Percentiles rank a stretch among this genome's conserved stretches.
phyloP scores from a whole-genome alignment of 1,284 basidiomycete genomes.

The Sporisorium scitamineum region DNA sequence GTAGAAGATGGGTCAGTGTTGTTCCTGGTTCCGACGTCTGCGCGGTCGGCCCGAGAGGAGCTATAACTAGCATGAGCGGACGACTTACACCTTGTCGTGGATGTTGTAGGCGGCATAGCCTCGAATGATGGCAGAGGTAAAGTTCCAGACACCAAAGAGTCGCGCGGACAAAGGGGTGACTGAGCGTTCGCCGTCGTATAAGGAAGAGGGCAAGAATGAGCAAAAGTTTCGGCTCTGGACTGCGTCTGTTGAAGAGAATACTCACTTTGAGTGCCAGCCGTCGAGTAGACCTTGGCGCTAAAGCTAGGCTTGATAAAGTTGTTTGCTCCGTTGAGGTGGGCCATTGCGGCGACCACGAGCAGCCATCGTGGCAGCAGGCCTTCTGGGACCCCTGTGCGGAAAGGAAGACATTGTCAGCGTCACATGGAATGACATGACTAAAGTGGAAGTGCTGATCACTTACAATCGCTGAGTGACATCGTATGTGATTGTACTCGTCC shows the following conservation, averaged over 20 bases:
- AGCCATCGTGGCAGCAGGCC: conserved; percentile 64
- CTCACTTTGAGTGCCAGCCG: conserved; percentile 48
- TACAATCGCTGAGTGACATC: conserved; percentile 35
- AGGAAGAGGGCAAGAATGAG: neutral
- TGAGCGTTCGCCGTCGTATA: too few relatives aligned
- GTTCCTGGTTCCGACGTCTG: neutral
- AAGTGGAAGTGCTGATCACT: neutral
- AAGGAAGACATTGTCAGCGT: neutral
- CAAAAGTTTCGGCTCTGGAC: neutral
- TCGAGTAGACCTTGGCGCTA: conserved; percentile 62
- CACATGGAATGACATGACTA: neutral
- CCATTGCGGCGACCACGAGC: conserved; percentile 55
- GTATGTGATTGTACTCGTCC: neutral
- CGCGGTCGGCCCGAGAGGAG: neutral
- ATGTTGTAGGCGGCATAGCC: conserved; percentile 65
- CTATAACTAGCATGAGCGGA: neutral
- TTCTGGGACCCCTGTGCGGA: conserved; percentile 45
- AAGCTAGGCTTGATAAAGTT: conserved; percentile 58
- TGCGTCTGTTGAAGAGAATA: neutral
- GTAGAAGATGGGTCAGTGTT: conserved; percentile 1
- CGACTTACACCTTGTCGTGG: conserved; percentile 53
- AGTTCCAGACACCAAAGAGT: conserved; percentile 66
- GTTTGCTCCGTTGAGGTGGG: conserved; percentile 59
- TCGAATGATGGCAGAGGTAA: conserved; percentile 64
- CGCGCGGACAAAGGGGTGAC: conserved; percentile 65